Evolutionary conservation across 2,329 filamentous ascomycete species (phyloP), one percentile per base, ranked within the genome.

Genomic region (Pestalotiopsis sp.): DNA sequence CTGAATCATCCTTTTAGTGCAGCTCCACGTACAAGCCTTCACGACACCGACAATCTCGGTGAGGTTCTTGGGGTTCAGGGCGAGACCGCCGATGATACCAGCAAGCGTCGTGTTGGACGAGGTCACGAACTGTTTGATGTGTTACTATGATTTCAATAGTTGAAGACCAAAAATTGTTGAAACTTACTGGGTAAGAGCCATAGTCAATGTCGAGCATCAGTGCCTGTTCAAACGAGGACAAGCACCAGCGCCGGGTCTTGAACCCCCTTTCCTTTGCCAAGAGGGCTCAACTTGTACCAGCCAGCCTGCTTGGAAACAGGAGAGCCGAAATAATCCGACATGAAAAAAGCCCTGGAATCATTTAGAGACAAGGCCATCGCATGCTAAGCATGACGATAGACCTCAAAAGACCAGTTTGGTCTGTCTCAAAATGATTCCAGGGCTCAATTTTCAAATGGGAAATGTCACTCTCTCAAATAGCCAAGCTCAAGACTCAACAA

Each of bases 141-240:
- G 31, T 63, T 45, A 63, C 14, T 23, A 86, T n/a, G 23, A 13
- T 41, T 45, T 39, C 70, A 11, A 59, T 52, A 7, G n/a, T 64
- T 12, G 9, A 52, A 39, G 11, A n/a, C 38, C 12, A 67, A 36
- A 7, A 49, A 62, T 56, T 72, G 23, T 49, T n/a, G 38, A 52
- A 36, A 65, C 52, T 38, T 57, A 57, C 41, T 41, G 89, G 89
- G 73, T 90, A 91, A 59, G 87, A 89, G 68, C 86, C 85, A 71
- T 85, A 86, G 73, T 88, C 87, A 61, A 89, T 83, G 71, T 90
- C 88, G 64, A 90, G 80, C 14, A 92, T 84, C 1, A 92, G 82
- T 69, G 92, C 87, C 66, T 84, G 83, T 59, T 83, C 81, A 27
- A 13, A 64, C 87, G 84, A 41, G 57, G 58, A 56, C 59, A n/a